A percentile compares a stretch with the other conserved stretches of the same genome.
Conservation (phyloP, 768 basidiomycete genomes). For the Lactarius deliciosus region DNA sequence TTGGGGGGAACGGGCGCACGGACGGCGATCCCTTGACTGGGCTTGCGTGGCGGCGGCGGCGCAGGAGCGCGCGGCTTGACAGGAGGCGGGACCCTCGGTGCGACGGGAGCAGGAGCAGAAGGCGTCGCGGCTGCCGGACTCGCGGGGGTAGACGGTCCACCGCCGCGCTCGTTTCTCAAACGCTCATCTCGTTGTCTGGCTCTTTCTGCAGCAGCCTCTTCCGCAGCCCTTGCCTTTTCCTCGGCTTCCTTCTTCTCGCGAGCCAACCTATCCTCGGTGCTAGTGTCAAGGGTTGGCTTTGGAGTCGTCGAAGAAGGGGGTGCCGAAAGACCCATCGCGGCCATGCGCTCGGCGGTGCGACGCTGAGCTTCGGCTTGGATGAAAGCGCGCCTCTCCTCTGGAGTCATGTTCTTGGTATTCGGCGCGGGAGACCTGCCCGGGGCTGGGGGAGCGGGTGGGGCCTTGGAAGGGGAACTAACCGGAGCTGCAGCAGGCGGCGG, state of each 20-base stretch:
- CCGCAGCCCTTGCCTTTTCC: constrained; percentile 74
- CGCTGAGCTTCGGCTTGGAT: constrained; percentile 78
- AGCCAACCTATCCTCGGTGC: constrained; percentile 80
- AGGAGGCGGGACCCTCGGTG: constrained; percentile 40
- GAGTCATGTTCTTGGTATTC: constrained; percentile 73
- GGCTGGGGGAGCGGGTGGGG: constrained; percentile 52
- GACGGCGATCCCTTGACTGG: constrained; percentile 29
- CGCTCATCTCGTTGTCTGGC: constrained; percentile 70
- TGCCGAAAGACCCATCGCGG: constrained; percentile 72
- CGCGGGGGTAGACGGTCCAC: constrained; percentile 41
- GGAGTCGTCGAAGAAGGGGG: constrained; percentile 38
- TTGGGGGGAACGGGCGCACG: constrained; percentile 40
- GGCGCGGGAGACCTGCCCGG: constrained; percentile 59
- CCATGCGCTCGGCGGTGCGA: constrained; percentile 81
- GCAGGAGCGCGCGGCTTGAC: constrained; percentile 38
- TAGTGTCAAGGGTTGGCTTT: constrained; percentile 63
- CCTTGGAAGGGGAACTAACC: constrained; percentile 39
- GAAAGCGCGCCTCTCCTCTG: constrained; percentile 78
- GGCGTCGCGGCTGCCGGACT: constrained; percentile 36
- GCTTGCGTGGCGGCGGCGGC: constrained; percentile 43
- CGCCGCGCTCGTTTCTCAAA: constrained; percentile 73
- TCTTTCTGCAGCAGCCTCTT: constrained; percentile 77
- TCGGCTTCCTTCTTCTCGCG: constrained; percentile 91
- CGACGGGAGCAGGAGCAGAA: constrained; percentile 35
- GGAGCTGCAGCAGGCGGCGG: constrained; percentile 51